Evolutionary conservation across 768 basidiomycete genomes (phyloP), one percentile per base, ranked within the genome.

Genomic region (Pleurotus pulmonarius): DNA sequence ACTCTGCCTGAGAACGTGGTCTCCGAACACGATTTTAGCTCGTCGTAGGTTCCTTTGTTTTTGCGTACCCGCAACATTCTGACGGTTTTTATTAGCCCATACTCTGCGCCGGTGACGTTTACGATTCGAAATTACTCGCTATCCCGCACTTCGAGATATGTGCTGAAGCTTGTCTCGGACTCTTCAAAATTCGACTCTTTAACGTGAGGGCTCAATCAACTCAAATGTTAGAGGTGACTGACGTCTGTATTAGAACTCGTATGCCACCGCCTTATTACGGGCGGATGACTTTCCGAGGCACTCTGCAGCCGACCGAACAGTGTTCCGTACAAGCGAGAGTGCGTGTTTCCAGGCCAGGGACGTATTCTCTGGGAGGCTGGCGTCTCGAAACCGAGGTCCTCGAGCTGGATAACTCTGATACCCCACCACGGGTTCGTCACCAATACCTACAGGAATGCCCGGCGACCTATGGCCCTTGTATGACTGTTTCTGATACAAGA

Each of bases 41-140:
- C 70, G 55, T 88, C 88, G 94, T 94, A 61, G 60, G 88, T 78
- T 26, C 9, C 38, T 41, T 52, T 38, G 18, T 48, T 22, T 43
- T 16, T 55, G 37, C 26, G 34, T 51, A 46, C 46, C 56, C 37
- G 58, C 29, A 12, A 18, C 24, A 16, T 29, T 44, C 18, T 26
- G 25, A 52, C 34, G 60, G 53, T 49, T 16, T 20, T 40, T 44
- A 11, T 8, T 59, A 94, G 90, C 16, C 76, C 83, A 2, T 85
- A 79, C 63, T 73, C 73, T 29, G 67, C 78, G 7, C 77, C 81
- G 1, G 72, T 89, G 12, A 65, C 73, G 5, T 79, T 94, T 59
- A 71, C 70, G 13, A 59, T 96, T 25, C 80, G 82, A 25, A 96
- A 95, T 65, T 78, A 85, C 60, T 96, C 94, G 0, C 70, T 83